Base-by-base conservation (phyloP, 2,329 filamentous ascomycete genomes). In the Metarhizium rileyi region DNA sequence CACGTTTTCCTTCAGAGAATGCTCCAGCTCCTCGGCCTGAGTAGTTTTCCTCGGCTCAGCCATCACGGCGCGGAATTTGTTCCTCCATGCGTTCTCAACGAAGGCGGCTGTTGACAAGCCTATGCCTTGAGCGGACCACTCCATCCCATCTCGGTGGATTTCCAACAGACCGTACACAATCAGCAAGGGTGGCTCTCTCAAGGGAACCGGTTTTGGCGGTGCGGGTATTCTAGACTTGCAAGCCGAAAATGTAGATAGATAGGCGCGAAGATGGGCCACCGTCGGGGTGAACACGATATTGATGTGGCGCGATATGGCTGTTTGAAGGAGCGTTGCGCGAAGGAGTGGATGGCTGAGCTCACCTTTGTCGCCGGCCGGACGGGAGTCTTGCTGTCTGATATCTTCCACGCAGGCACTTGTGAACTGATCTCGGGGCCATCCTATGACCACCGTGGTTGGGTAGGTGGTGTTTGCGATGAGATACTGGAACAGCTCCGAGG, bases 91-190 rank as follows among this genome's bases (percentile, higher is more conserved):
- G 2, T 77, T 73, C 51, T 88, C 84, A 8, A 87, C 75, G 2
- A 86, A 65, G 0, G 71, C 67, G 2, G 85, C 75, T n/a, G 81
- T 71, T 1, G 81, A 83, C 50, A 74, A 74, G 20, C 78, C 74
- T 12, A 90, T 63, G 0, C 86, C 87, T 64, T 90, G 86, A 0
- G 82, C 84, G 46, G 84, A 89, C 78, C 85, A 90, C 52, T 87
- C 83, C 53, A 81, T 81, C 0, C 83, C 86, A 48, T 78, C 74
- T 23, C 78, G 75, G 62, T 90, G 87, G 40, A 86, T 63, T 20
- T 75, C 69, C 16, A 90, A 60, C 40, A 86, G 73, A 46, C 84
- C 82, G 57, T 87, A 84, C 1, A 86, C 66, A 1, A 87, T 63
- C 3, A 89, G 66, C 22, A 74, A 62, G 1, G 77, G 74, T 20